Base-by-base conservation (phyloP, 164 flowering plant genomes). In the Euptelea pleiosperma region DNA sequence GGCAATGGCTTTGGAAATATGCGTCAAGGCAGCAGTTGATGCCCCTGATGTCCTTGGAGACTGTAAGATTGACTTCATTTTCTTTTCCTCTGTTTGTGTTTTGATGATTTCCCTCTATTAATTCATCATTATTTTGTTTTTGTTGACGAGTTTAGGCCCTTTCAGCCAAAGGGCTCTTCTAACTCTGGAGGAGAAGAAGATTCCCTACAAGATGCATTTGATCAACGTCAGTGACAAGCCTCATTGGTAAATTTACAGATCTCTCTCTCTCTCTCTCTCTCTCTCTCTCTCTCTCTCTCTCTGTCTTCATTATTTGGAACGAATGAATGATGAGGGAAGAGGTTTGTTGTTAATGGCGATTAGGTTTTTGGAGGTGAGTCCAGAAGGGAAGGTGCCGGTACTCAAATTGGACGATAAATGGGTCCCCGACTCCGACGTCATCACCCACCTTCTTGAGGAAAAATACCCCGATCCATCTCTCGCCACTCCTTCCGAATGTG, bases 361-460 rank as follows among this genome's bases (percentile, higher is more conserved):
- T 67, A 86, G 96, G 97, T 82, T 90, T 69, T 59, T 77, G 79
- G 86, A 83, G 31, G 75, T 69, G 55, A 86, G 70, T 43, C 93
- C 98, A 39, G 87, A 82, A 69, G 98, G 96, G 54, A 89, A 86
- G 52, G 95, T 89, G 40, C 98, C 98, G 0, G 77, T 87, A 61
- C 33, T 80, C 47, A 91, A 87, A 68, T 50, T 75, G 35, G 94
- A 79, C 19, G 91, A 73, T 21, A 75, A 83, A 71, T 91, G 95
- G 95, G 70, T 79, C 24, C 18, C 92, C 8, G 98, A 89, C 36
- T 89, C 98, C 30, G 98, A 91, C 70, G 85, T 85, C 8, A 82
- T 91, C 47, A 81, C 83, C 29, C 80, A 77, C 22, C 53, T 79
- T 48, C 53, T 92, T 16, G 96, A 89, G 77, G 91, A 89, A 61